Conservation (phyloP, 2,329 filamentous ascomycete species). For the Calonectria honghensis region DNA sequence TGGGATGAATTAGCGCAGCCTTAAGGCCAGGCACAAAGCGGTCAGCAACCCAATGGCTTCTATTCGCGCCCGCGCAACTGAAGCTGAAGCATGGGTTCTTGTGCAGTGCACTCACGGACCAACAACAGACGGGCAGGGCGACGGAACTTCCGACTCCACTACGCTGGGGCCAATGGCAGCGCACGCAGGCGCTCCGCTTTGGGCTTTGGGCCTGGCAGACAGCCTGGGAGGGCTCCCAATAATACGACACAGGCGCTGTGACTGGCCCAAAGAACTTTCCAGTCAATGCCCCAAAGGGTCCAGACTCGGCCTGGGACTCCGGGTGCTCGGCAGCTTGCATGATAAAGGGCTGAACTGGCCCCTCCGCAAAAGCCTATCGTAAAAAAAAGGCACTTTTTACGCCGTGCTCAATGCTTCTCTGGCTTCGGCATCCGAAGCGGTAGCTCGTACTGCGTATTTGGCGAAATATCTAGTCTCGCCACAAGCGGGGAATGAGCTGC, state of each 20-base stretch:
- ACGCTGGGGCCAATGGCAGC: slow-evolving; percentile 5
- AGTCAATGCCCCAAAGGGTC: not conserved
- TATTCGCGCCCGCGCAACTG: not conserved
- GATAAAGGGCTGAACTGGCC: slow-evolving; percentile 11
- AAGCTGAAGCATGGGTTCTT: not conserved
- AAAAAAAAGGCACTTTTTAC: not conserved
- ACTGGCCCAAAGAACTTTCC: not conserved
- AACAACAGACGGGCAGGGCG: not conserved
- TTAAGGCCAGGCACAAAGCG: not conserved
- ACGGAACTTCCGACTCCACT: not conserved
- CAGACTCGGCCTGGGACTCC: not conserved
- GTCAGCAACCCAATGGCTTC: not conserved
- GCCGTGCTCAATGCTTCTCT: not conserved
- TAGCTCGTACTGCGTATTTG: not conserved
- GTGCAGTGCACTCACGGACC: slow-evolving; percentile 8
- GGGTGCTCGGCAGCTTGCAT: not conserved
- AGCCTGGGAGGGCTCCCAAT: not conserved
- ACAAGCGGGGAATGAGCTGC: not conserved
- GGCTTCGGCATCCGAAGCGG: not conserved
- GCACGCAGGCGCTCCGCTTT: not conserved
- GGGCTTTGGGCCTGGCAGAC: not conserved
- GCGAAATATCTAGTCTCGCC: not conserved
- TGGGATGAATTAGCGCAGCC: not conserved
- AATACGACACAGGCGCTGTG: not conserved
- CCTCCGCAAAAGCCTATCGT: slow-evolving; percentile 3